A percentile compares a stretch with the other conserved stretches of the same genome.
These are phyloP conservation scores for Venturia aucupariae DNA, from an alignment of 2,329 filamentous ascomycete species.

Conservation along the genomic window DNA sequence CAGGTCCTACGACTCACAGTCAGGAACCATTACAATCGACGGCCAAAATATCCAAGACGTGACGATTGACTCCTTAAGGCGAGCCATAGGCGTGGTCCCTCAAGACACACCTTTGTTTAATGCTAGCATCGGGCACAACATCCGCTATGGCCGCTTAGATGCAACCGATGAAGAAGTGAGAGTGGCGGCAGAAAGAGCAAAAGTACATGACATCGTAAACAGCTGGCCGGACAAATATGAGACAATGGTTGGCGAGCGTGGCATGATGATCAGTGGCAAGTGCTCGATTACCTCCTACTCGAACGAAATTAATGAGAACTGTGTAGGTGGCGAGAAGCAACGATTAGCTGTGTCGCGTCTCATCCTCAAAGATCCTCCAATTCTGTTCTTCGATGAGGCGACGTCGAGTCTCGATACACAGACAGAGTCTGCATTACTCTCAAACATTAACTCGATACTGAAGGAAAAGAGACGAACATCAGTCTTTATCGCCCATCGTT, in stretches of 20 bases:
- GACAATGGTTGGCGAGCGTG: constrained; percentile 86
- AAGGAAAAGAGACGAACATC: constrained; percentile 83
- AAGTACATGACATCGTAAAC: constrained; percentile 73
- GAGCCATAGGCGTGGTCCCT: constrained; percentile 86
- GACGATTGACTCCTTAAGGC: constrained; percentile 69
- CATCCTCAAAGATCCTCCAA: constrained; percentile 77
- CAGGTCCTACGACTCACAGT: constrained; percentile 84
- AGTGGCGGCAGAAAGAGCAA: constrained; percentile 70
- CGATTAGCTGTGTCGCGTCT: constrained; percentile 74
- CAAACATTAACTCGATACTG: constrained; percentile 87
- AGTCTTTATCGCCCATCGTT: constrained; percentile 86
- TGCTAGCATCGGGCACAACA: constrained; percentile 91
- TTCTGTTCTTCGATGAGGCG: constrained; percentile 92
- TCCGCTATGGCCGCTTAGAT: constrained; percentile 78
- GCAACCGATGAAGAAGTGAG: constrained; percentile 64
- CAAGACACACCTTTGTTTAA: constrained; percentile 98
- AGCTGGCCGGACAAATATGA: constrained; percentile 79
- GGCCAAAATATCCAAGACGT: constrained; percentile 85
- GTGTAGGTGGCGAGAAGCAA: constrained; percentile 71
- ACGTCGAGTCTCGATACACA: constrained; percentile 88
- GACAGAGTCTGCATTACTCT: constrained; percentile 81
- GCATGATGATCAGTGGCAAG: constrained; percentile 81
- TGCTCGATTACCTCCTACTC: background rate
- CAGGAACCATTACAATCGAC: constrained; percentile 80
- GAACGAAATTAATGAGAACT: background rate